These are phyloP conservation scores for Penicillium fuscoglaucum DNA, from an alignment of 2,329 filamentous ascomycete genomes.

Conservation along the genomic window DNA sequence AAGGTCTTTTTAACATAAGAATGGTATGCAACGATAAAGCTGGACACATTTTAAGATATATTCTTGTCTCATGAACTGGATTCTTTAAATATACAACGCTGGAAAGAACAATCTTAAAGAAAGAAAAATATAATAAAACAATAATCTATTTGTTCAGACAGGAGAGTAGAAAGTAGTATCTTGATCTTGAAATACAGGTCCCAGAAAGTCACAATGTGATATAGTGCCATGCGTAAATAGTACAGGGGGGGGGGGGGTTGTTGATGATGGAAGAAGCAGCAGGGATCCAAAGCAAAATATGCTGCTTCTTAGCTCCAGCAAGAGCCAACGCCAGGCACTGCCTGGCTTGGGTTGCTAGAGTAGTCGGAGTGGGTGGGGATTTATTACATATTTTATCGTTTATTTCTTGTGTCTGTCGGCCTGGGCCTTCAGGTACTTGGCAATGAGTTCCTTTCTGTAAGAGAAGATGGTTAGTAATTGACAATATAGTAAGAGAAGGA, in stretches of 20 bases:
- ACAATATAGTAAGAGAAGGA: neutral
- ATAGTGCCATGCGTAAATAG: conserved; percentile 23
- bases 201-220: conserved; percentile 21
- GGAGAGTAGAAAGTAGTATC: conserved; percentile 28
- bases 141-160: conserved; percentile 25
- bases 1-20: neutral
- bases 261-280: conserved; percentile 5
- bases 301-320: neutral
- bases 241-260: conserved; percentile 16
- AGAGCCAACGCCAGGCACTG: conserved; percentile 11
- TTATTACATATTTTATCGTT: conserved; percentile 20
- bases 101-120: neutral
- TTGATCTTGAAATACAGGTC: conserved; percentile 27
- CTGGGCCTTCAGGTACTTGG: conserved; percentile 67
- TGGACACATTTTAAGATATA: neutral
- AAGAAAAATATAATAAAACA: neutral
- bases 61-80: neutral
- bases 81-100: neutral
- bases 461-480: conserved; percentile 13
- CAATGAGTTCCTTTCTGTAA: conserved; percentile 62
- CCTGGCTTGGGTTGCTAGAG: conserved; percentile 1
- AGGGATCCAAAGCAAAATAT: neutral
- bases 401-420: conserved; percentile 64
- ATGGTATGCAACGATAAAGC: neutral
- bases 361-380: conserved; percentile 9